phyloP scores from a whole-genome alignment of 2,329 filamentous ascomycete genomes.

The Aureobasidium sp. region DNA sequence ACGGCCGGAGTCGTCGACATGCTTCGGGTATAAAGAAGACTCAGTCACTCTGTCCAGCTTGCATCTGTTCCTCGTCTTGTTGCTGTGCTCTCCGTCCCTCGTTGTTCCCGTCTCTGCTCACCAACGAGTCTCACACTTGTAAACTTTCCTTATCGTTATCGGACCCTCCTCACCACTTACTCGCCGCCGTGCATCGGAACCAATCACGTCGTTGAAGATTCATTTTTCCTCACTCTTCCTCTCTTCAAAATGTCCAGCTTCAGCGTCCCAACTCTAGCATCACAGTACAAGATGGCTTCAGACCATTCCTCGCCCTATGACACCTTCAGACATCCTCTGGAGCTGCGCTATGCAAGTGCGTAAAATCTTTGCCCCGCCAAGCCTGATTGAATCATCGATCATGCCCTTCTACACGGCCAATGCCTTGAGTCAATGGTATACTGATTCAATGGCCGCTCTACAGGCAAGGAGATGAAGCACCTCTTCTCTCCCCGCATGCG shows the following conservation, averaged over 20 bases:
- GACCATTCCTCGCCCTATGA: conserved; percentile 17
- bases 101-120: background rate
- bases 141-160: conserved; percentile 14
- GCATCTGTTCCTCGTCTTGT: conserved; percentile 1
- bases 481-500: conserved; percentile 74
- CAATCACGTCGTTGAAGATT: conserved; percentile 1
- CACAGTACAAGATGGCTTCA: conserved; percentile 17
- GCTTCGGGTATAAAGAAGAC: conserved; percentile 8
- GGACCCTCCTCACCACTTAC: conserved; percentile 6
- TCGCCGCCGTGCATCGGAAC: conserved; percentile 6
- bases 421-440: conserved; percentile 5
- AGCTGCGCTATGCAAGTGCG: conserved; percentile 21
- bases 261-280: conserved; percentile 14
- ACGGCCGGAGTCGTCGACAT: background rate
- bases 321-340: conserved; percentile 21
- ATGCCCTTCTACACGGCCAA: background rate
- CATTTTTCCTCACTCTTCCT: background rate
- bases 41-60: background rate
- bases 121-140: background rate
- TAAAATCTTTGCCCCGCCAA: conserved; percentile 12
- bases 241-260: conserved; percentile 17
- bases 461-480: conserved; percentile 58
- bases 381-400: background rate
- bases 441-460: conserved; percentile 11
- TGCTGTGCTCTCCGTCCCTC: background rate